These are phyloP conservation scores for Phytopythium boreale DNA, from an alignment of 352 stramenopile genomes.

Conservation along the genomic window DNA sequence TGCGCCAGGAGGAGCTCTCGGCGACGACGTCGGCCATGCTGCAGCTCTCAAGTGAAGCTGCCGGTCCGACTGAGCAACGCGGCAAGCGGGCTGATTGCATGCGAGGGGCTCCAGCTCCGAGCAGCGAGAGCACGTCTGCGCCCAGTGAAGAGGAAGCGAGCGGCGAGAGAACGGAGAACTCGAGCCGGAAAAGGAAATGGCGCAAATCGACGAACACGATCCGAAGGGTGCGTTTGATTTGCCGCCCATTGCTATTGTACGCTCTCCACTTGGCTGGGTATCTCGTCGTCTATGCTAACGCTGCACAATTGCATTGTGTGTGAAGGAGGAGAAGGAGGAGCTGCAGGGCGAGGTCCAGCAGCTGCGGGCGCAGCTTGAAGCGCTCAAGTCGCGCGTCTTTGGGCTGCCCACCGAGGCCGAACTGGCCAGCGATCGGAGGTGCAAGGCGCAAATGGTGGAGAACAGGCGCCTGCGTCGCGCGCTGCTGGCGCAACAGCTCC, in stretches of 20 bases:
- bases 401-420: neutral
- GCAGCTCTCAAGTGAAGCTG: no score
- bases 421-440: conserved; percentile 4
- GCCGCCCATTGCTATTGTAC: no score
- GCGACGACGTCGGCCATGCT: no score
- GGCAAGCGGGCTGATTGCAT: neutral
- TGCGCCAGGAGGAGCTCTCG: no score
- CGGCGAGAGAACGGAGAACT: neutral
- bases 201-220: conserved; percentile 28
- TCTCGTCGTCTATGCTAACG: no score
- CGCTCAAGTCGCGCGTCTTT: conserved; percentile 13
- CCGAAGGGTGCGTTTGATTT: neutral
- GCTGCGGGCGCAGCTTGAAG: conserved; percentile 17
- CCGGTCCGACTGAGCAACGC: neutral
- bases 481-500: conserved; percentile 12
- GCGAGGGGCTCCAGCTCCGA: neutral
- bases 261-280: no score
- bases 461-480: neutral
- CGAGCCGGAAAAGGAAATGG: conserved; percentile 11
- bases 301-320: no score
- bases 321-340: conserved; percentile 19
- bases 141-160: neutral
- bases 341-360: conserved; percentile 16
- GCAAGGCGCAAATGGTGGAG: neutral
- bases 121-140: neutral